Conservation (phyloP, 1,284 basidiomycete genomes). For the Microstroma glucosiphilum region DNA sequence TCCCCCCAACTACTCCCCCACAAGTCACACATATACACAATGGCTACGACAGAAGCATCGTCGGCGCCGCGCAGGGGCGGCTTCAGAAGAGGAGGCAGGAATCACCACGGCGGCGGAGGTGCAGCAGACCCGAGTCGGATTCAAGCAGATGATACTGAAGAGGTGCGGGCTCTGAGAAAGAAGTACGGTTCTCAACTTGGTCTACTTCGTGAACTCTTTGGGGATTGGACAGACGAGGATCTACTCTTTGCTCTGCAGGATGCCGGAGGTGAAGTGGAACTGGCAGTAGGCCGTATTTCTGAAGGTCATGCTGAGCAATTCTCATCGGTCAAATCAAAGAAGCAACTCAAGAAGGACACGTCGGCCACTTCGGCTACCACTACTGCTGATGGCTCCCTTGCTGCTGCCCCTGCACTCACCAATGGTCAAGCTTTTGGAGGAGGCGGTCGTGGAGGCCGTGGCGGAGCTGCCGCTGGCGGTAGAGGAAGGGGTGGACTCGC, state of each 20-base stretch:
- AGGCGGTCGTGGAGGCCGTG: neutral
- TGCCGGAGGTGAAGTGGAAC: constrained; percentile 65
- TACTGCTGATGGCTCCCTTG: constrained; percentile 15
- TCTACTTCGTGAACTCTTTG: constrained; percentile 70
- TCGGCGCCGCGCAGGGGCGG: constrained; percentile 5
- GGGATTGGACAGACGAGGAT: constrained; percentile 72
- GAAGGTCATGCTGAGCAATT: constrained; percentile 77
- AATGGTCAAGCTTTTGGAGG: constrained; percentile 10
- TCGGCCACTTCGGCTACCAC: constrained; percentile 6
- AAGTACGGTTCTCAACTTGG: constrained; percentile 53
- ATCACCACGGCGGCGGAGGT: constrained; percentile 4
- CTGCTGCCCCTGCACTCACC: constrained; percentile 14
- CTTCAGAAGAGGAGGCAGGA: constrained; percentile 1
- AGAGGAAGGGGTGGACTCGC: constrained; percentile 13
- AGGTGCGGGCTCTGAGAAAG: constrained; percentile 38
- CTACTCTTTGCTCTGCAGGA: constrained; percentile 69
- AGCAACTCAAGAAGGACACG: constrained; percentile 52
- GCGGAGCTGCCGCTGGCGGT: constrained; percentile 18
- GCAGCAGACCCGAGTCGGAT: constrained; percentile 1
- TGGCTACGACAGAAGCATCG: neutral
- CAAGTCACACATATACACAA: too few relatives aligned
- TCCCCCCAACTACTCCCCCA: too few relatives aligned
- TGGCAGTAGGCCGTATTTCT: constrained; percentile 68
- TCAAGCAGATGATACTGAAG: constrained; percentile 43
- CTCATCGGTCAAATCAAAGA: constrained; percentile 79